Evolutionary conservation across 192 early-diverging fungal genomes (phyloP).

Genomic region (Lunasporangiospora selenospora): DNA sequence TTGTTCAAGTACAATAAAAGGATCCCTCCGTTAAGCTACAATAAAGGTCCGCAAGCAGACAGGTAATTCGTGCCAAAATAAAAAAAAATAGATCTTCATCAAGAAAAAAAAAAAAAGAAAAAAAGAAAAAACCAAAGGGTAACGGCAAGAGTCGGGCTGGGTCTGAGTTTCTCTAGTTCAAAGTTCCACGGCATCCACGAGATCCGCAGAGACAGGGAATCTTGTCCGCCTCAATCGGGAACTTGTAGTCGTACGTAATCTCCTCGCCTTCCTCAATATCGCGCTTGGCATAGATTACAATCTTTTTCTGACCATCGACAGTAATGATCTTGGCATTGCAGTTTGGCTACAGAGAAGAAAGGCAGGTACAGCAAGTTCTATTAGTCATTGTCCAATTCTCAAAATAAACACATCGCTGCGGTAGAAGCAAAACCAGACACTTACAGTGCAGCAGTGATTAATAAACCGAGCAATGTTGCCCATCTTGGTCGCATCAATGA

Average conservation of each 20-base stretch:
- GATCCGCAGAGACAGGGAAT: constrained; percentile 98
- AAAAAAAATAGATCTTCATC: too few relatives aligned
- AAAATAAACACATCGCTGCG: not conserved
- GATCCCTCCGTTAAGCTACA: too few relatives aligned
- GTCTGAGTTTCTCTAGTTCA: too few relatives aligned
- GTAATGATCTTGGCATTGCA: constrained; percentile 96
- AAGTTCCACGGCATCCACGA: constrained; percentile 78
- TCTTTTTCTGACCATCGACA: constrained; percentile 91
- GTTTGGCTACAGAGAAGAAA: constrained; percentile 78
- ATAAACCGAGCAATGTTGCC: constrained; percentile 98
- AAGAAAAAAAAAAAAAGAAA: too few relatives aligned
- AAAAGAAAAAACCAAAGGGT: too few relatives aligned
- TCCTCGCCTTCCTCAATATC: constrained; percentile 96
- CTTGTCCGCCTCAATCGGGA: constrained; percentile 91
- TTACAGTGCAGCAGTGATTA: constrained; percentile 96
- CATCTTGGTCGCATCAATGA: constrained; percentile 97
- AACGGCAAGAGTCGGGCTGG: too few relatives aligned
- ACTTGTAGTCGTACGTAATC: constrained; percentile 99
- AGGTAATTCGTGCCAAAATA: too few relatives aligned
- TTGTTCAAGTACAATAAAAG: too few relatives aligned
- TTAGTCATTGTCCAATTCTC: not conserved
- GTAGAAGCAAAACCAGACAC: constrained; percentile 9
- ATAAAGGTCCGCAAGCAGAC: too few relatives aligned
- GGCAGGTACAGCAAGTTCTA: not conserved
- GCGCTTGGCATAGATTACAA: constrained; percentile 97